Evolutionary conservation across 2,329 filamentous ascomycete genomes (phyloP), one percentile per base, ranked within the genome.

Genomic region (Furcasterigmium sp.): DNA sequence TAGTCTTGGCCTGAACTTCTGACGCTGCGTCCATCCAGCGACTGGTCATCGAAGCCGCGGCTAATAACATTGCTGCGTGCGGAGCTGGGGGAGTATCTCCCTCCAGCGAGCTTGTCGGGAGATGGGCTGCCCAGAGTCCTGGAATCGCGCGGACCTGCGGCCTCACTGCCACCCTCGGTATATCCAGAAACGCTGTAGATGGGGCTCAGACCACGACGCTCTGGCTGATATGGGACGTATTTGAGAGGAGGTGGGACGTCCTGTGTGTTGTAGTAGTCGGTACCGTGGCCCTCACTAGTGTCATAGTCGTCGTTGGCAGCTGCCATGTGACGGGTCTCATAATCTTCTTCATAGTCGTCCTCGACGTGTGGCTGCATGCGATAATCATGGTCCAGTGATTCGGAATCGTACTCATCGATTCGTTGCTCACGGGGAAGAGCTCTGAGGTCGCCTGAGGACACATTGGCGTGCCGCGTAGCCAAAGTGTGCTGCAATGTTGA

Each of bases 151-250:
- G 76, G 78, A 23, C 66, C 65, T 26, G 73, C 73, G 21, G 69
- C 67, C 48, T 82, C 76, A 54, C 73, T 82, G 42, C 80, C 80
- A 37, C 81, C 80, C 54, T 90, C 82, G 4, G 80, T 84, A 55
- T 90, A 91, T 49, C 91, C 93, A 10, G 89, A 91, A 14, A 95
- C 87, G 55, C 91, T 96, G 53, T 93, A 91, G 46, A 95, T 91
- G 1, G 91, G 91, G 58, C 91, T 96, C 39, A 94, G 67, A 10
- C 82, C 84, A 34, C 87, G 84, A 41, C 80, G 76, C 52, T 85
- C 80, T 10, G 80, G 75, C 53, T 83, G 76, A 49, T 87, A 84
- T 2, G 84, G 78, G n/a, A 82, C 73, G 52, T 85, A 85, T 51
- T 78, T 78, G 21, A 82, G 63, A 14, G 78, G 80, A 3, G 78